A percentile compares a stretch with the other conserved stretches of the same genome.
Conservation (phyloP, 2,329 filamentous ascomycete species). For the Fusarium sp. region DNA sequence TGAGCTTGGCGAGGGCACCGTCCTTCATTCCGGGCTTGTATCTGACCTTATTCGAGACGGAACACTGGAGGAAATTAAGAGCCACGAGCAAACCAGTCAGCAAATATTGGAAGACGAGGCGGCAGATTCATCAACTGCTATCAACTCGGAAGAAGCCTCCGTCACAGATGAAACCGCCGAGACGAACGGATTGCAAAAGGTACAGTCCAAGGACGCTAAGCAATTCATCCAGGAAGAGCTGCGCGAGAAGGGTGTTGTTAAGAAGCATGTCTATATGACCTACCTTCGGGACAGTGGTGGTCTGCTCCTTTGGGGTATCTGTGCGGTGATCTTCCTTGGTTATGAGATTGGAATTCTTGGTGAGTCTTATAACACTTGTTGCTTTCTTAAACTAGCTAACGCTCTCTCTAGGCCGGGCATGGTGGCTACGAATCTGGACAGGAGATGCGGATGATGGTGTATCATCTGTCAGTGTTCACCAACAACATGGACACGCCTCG, state of each 20-base stretch:
- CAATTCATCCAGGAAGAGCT: slow-evolving; percentile 83
- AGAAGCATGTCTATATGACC: slow-evolving; percentile 72
- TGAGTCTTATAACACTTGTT: slow-evolving; percentile 37
- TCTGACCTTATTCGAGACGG: slow-evolving; percentile 73
- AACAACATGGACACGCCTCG: slow-evolving; percentile 56
- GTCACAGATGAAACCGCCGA: slow-evolving; percentile 54
- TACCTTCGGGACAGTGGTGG: slow-evolving; percentile 78
- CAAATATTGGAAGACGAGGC: slow-evolving; percentile 64
- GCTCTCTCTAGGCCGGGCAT: slow-evolving; percentile 61
- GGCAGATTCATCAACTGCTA: slow-evolving; percentile 57
- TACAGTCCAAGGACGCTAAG: slow-evolving; percentile 66
- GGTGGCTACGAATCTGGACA: slow-evolving; percentile 76
- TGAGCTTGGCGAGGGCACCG: slow-evolving; percentile 76
- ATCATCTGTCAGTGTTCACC: slow-evolving; percentile 43
- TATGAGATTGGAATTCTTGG: slow-evolving; percentile 68
- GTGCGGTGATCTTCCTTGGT: slow-evolving; percentile 64
- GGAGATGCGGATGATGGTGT: slow-evolving; percentile 45
- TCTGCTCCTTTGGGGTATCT: slow-evolving; percentile 68
- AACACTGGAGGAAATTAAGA: slow-evolving; percentile 68
- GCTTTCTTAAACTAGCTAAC: slow-evolving; percentile 6
- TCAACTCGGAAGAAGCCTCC: slow-evolving; percentile 66
- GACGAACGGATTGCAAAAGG: slow-evolving; percentile 60
- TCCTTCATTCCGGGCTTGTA: slow-evolving; percentile 73
- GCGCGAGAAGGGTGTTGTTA: slow-evolving; percentile 78
- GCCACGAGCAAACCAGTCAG: slow-evolving; percentile 61